Base-by-base conservation (phyloP, 176 grass and related monocot species). In the Cenchrus americanus region DNA sequence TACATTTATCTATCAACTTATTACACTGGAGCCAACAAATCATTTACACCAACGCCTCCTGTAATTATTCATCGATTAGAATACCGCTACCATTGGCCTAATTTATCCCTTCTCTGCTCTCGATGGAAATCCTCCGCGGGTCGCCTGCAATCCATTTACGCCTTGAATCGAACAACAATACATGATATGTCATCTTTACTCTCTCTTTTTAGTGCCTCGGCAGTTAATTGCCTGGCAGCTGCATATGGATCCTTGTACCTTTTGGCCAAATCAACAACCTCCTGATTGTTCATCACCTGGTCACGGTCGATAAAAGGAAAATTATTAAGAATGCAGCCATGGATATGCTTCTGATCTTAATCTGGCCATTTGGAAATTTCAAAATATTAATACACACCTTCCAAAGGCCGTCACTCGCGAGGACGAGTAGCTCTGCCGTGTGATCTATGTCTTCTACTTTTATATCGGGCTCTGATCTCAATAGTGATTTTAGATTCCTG, bases 181-280 rank as follows among this genome's bases (percentile, higher is more conserved):
- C 93, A 95, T 67, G 93, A 95, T 84, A 95, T 95, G 68, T 95
- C 93, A 60, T 95, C 93, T 86, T 95, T 95, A 75, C 90, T 95
- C 4, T 95, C 88, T 90, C 80, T 88, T 80, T 82, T 95, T 50
- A 88, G 21, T 3, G 93, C 93, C 78, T 92, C 90, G 0, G 76
- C 66, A 0, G 70, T 84, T 85, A 95, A 81, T 78, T 92, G 83
- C 72, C 87, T 95, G 48, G 93, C 90, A 67, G 90, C 93, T 71
- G 71, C 84, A 66, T 88, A 88, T 40, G 93, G 93, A 64, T 95
- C 88, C 82, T 95, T 95, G 34, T 59, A 90, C 53, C 79, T 95
- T 90, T 80, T 92, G 53, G 83, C 93, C 81, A 95, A 73, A 86
- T 92, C 83, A 32, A 95, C 90, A 2, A 73, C 93, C 62, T 92